Evolutionary conservation across 1,139 yeast species (phyloP).

Genomic region (Geotrichum carabidarum): DNA sequence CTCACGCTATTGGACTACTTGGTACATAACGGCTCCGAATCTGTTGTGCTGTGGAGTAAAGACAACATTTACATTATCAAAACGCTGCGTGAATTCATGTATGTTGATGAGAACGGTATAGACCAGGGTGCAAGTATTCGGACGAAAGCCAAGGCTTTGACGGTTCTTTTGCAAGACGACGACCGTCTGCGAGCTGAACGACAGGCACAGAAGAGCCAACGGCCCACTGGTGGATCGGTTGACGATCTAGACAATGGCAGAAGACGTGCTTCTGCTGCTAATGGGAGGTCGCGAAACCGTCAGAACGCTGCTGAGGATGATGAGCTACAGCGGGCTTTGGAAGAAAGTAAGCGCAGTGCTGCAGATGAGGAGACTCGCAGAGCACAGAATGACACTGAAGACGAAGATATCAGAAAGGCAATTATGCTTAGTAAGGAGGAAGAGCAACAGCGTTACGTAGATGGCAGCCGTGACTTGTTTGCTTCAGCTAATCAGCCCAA

Average conservation of each 20-base stretch:
- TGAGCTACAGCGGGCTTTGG: constrained; percentile 80
- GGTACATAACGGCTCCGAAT: constrained; percentile 82
- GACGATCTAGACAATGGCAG: constrained; percentile 10
- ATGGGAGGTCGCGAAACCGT: constrained; percentile 11
- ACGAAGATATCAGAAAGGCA: constrained; percentile 76
- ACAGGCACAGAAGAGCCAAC: constrained; percentile 38
- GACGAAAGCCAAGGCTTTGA: constrained; percentile 87
- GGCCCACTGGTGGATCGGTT: constrained; percentile 16
- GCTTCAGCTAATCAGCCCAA: constrained; percentile 12
- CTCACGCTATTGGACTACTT: constrained; percentile 83
- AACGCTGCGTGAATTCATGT: constrained; percentile 86
- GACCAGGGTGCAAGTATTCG: constrained; percentile 90
- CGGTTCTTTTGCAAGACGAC: constrained; percentile 71
- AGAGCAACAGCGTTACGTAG: constrained; percentile 46
- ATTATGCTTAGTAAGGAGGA: constrained; percentile 81
- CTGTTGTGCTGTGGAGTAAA: constrained; percentile 89
- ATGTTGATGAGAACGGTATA: constrained; percentile 67
- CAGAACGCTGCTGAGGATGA: constrained; percentile 57
- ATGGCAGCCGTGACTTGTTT: constrained; percentile 15
- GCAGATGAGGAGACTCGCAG: constrained; percentile 73
- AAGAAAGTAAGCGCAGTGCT: constrained; percentile 75
- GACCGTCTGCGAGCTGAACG: constrained; percentile 78
- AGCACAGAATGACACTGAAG: constrained; percentile 43
- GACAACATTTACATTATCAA: constrained; percentile 86
- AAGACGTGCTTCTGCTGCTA: constrained; percentile 19